Percentiles rank a stretch among this genome's conserved stretches.
phyloP scores from a whole-genome alignment of 371 early-diverging fungal species.

The Phascolomyces articulosus region DNA sequence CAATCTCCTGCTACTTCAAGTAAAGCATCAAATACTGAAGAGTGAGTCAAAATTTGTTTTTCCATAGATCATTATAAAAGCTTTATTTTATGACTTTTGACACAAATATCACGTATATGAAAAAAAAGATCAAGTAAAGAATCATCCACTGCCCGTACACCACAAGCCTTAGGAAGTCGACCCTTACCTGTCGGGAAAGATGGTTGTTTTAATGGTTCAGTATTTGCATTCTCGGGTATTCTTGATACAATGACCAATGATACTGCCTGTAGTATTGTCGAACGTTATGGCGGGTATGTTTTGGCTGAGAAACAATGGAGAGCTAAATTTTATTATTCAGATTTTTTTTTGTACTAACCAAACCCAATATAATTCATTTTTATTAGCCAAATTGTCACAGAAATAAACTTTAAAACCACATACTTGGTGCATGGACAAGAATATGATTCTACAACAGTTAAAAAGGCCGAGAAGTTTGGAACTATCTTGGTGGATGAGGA shows the following conservation, averaged over 20 bases:
- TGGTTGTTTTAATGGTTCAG: slow-evolving; percentile 77
- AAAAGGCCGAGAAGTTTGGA: slow-evolving; percentile 79
- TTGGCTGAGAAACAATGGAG: too few species aligned
- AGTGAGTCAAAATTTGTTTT: too few species aligned
- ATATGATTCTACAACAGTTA: slow-evolving; percentile 89
- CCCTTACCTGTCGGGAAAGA: slow-evolving; percentile 78
- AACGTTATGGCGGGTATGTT: slow-evolving; percentile 87
- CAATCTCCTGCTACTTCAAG: too few species aligned
- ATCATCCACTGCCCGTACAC: slow-evolving; percentile 11
- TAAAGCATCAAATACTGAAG: background rate
- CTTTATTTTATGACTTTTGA: background rate
- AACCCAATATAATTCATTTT: background rate
- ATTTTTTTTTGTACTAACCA: too few species aligned
- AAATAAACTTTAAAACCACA: slow-evolving; percentile 88
- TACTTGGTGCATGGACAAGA: slow-evolving; percentile 93
- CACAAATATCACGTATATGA: background rate
- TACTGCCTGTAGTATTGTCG: slow-evolving; percentile 86
- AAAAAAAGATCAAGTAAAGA: background rate
- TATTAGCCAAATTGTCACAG: slow-evolving; percentile 77
- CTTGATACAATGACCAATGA: slow-evolving; percentile 71
- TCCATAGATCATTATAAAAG: too few species aligned
- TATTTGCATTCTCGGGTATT: slow-evolving; percentile 96
- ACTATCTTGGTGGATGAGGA: slow-evolving; percentile 89
- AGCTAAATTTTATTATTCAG: too few species aligned
- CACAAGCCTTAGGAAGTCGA: slow-evolving; percentile 76